Evolutionary conservation across 345 rosid species (phyloP), one percentile per base, ranked within the genome.

Genomic region (Odontarrhena argentea): DNA sequence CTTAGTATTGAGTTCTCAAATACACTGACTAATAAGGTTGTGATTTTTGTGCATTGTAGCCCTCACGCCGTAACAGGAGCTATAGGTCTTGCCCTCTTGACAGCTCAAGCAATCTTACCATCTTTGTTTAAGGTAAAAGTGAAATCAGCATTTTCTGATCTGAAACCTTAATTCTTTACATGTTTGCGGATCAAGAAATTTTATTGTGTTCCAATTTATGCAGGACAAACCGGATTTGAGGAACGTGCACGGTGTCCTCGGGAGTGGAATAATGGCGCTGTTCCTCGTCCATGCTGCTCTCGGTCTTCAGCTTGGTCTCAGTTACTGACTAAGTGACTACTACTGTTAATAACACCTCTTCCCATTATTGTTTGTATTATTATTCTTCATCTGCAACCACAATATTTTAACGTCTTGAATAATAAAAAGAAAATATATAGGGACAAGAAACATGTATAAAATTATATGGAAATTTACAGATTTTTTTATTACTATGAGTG

Each of bases 271-370:
- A 69, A 94, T 88, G 97, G 78, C 86, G 2, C 63, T 90, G 38
- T 94, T 94, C 69, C 84, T 91, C 37, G 34, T 93, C 73, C 97
- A 88, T 77, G 83, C 88, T 38, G 83, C 83, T 22, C 75, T 94
- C 14, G 96, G 99, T 40, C 88, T 94, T 75, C 91, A 87, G 80
- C 91, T 90, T 4, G 96, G 97, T 56, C 87, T 93, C 76, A 86
- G 91, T 67, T 85, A 73, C 82, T 89, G 71, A 84, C 37, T 26
- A 3, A 32, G 36, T 32, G 36, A 4, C 36, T 32, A 4, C 4
- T 28, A 6, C 53, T 60, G 46, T 41, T 58, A 30, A 42, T 59
- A 60, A 6, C n/a, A 62, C 50, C 42, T 45, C 57, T 38, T 67
- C 63, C 46, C 55, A 37, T 18, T 44, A 13, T 54, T 54, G 49